Percentiles rank a stretch among this genome's conserved stretches.
phyloP scores from a whole-genome alignment of 2,329 filamentous ascomycete species.

The Arthroderma sp. region DNA sequence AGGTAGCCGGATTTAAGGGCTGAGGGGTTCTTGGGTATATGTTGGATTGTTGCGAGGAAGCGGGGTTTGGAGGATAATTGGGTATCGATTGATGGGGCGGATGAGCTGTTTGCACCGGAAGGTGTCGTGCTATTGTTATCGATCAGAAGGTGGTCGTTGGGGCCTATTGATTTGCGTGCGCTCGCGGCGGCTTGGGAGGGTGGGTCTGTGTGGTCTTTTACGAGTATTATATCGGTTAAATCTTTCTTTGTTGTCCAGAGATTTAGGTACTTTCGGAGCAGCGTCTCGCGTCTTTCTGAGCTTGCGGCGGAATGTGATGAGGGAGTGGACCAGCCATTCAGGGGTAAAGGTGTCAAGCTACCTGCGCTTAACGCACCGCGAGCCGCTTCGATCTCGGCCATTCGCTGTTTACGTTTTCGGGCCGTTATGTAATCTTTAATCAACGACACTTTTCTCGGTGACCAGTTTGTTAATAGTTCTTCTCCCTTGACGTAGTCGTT shows the following conservation, averaged over 20 bases:
- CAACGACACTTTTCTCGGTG: slow-evolving; percentile 75
- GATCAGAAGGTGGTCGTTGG: slow-evolving; percentile 1
- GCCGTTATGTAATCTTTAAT: slow-evolving; percentile 75
- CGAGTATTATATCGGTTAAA: slow-evolving; percentile 30
- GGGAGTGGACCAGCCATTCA: slow-evolving; percentile 23
- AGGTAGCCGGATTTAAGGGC: slow-evolving; percentile 81
- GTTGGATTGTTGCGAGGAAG: slow-evolving; percentile 62
- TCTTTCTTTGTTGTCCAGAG: slow-evolving; percentile 31
- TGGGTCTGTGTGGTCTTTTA: slow-evolving; percentile 32
- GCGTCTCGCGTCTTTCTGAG: slow-evolving; percentile 24
- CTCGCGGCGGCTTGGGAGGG: slow-evolving; percentile 24
- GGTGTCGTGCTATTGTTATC: neutral
- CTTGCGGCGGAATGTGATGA: slow-evolving; percentile 15
- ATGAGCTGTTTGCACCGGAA: slow-evolving; percentile 9
- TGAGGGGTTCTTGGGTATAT: slow-evolving; percentile 65
- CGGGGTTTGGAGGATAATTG: slow-evolving; percentile 35
- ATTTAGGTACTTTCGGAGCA: slow-evolving; percentile 30
- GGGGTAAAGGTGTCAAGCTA: slow-evolving; percentile 23
- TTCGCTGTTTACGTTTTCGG: slow-evolving; percentile 58
- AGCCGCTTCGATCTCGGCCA: slow-evolving; percentile 63
- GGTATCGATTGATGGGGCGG: slow-evolving; percentile 17
- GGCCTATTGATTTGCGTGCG: slow-evolving; percentile 5
- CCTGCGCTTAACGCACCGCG: slow-evolving; percentile 31
- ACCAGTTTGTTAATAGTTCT: slow-evolving; percentile 72
- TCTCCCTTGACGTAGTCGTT: slow-evolving; percentile 96